Evolutionary conservation across 139 green algal species (phyloP).

Genomic region (Deuterostichococcus epilithicus): DNA sequence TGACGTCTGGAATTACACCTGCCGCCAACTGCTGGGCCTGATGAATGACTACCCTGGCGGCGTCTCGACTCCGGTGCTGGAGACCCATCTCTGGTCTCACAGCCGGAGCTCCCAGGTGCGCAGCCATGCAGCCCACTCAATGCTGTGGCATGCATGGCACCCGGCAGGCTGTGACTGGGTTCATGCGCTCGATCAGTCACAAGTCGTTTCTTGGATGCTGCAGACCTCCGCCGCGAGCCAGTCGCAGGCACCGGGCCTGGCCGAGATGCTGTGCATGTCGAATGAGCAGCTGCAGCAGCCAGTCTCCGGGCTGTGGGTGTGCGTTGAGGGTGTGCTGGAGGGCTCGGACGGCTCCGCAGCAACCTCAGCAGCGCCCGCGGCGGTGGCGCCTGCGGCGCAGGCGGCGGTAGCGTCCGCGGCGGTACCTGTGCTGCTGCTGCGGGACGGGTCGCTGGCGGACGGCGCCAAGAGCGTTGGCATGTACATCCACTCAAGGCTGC

Average conservation of each 20-base stretch:
- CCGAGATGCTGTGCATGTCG: neutral
- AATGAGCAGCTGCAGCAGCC: neutral
- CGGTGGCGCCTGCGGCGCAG: too few species aligned
- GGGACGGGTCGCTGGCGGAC: neutral
- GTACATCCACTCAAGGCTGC: neutral
- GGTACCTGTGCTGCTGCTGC: neutral
- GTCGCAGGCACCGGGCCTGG: too few species aligned
- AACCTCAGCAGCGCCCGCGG: neutral
- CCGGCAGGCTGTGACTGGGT: neutral
- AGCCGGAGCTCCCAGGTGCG: too few species aligned
- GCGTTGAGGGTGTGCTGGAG: neutral
- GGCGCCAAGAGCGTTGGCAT: neutral
- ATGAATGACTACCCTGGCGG: neutral
- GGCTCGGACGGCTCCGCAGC: neutral
- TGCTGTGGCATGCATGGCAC: neutral
- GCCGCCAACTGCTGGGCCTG: neutral
- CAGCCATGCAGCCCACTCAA: too few species aligned
- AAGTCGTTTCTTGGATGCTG: too few species aligned
- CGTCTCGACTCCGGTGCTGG: neutral
- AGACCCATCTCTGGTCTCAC: neutral
- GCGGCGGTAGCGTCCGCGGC: too few species aligned
- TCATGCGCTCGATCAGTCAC: too few species aligned
- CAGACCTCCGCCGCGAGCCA: too few species aligned
- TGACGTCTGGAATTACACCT: neutral
- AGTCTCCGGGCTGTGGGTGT: neutral